A percentile compares a stretch with the other conserved stretches of the same genome.
Evolutionary conservation across 768 basidiomycete species (phyloP).

Genomic region (Podaxis sp.): DNA sequence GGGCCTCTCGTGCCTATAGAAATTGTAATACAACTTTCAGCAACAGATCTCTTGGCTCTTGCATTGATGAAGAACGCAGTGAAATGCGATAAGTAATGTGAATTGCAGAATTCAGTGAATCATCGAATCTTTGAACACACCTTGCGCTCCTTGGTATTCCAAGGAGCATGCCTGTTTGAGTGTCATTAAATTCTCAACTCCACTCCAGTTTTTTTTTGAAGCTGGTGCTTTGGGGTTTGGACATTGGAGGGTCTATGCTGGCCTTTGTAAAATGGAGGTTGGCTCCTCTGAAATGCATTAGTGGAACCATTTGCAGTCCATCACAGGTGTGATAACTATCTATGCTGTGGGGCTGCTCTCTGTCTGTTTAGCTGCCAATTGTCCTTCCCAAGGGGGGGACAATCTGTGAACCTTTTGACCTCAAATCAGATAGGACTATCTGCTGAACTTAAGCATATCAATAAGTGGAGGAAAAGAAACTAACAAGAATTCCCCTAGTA

Average conservation of each 20-base stretch:
- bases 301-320: constrained; percentile 24
- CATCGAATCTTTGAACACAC: constrained; percentile 82
- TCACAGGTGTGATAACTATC: constrained; percentile 51
- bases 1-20: constrained; percentile 22
- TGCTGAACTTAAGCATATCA: constrained; percentile 88
- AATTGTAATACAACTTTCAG: constrained; percentile 33
- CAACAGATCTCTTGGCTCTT: constrained; percentile 76
- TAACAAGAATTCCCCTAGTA: constrained; percentile 88
- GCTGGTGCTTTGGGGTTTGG: constrained; percentile 29
- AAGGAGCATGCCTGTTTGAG: constrained; percentile 74
- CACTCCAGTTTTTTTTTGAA: constrained; percentile 23
- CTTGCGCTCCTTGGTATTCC: constrained; percentile 75
- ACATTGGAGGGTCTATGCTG: constrained; percentile 34
- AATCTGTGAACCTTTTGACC: constrained; percentile 47
- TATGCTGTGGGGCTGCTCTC: constrained; percentile 23
- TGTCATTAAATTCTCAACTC: constrained; percentile 58
- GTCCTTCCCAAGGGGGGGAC: constrained; percentile 18
- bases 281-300: constrained; percentile 46
- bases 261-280: constrained; percentile 19
- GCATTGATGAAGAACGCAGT: constrained; percentile 80
- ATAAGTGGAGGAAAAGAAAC: constrained; percentile 90
- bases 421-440: constrained; percentile 83
- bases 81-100: constrained; percentile 81
- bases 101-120: constrained; percentile 81
- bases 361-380: constrained; percentile 22